Conservation (phyloP, 139 green algal genomes). For the Parachlorella kessleri region DNA sequence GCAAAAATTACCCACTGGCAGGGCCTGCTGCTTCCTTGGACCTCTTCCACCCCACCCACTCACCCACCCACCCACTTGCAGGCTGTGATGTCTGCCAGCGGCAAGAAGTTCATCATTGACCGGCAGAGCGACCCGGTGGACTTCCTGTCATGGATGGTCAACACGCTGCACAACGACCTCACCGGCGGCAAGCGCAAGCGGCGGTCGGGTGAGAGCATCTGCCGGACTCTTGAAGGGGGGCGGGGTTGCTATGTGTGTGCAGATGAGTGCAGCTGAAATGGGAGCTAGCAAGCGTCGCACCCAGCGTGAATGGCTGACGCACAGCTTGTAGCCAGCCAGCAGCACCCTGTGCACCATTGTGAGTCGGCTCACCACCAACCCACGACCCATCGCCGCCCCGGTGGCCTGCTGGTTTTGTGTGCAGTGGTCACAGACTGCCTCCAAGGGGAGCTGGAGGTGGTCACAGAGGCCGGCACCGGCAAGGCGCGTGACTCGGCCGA, state of each 20-base stretch:
- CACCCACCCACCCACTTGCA: not conserved
- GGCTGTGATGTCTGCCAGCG: conserved; percentile 80
- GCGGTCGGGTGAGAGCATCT: conserved; percentile 18
- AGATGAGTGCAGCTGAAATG: no score
- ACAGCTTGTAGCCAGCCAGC: no score
- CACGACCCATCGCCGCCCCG: not conserved
- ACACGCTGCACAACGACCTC: conserved; percentile 89
- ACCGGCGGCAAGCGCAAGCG: conserved; percentile 82
- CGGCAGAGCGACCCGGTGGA: conserved; percentile 86
- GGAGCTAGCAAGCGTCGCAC: no score
- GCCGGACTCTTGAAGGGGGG: no score
- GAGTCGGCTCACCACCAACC: no score
- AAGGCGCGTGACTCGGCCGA: conserved; percentile 48
- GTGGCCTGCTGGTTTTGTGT: no score
- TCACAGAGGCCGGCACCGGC: conserved; percentile 77
- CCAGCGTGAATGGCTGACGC: no score
- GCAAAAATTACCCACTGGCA: no score
- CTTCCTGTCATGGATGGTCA: conserved; percentile 95
- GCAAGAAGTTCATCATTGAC: conserved; percentile 90
- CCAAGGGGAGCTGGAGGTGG: conserved; percentile 91
- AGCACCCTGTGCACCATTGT: no score
- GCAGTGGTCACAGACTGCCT: conserved; percentile 91
- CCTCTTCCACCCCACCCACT: not conserved
- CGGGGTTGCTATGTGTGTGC: no score
- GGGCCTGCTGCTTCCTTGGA: no score